phyloP scores from a whole-genome alignment of 306 rosid genomes.

The Senna siamea region DNA sequence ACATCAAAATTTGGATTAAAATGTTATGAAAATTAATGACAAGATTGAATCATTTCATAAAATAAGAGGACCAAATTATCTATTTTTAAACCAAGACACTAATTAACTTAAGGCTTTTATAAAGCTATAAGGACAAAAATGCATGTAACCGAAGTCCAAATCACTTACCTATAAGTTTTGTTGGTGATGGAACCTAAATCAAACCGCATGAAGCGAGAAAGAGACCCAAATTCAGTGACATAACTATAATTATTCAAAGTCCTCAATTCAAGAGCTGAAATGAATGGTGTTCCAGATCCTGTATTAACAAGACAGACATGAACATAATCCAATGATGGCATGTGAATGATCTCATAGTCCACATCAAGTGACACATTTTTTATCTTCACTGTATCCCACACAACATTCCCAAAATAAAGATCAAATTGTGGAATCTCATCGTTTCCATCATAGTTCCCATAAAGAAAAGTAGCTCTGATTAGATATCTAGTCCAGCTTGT shows the following conservation, averaged over 20 bases:
- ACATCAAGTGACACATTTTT: not conserved
- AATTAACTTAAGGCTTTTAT: too few relatives aligned
- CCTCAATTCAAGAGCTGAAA: conserved; percentile 57
- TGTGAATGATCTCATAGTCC: conserved; percentile 46
- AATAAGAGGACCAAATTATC: too few relatives aligned
- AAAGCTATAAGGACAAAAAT: too few relatives aligned
- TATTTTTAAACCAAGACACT: too few relatives aligned
- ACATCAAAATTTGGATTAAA: too few relatives aligned
- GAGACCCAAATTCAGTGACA: conserved; percentile 9
- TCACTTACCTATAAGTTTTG: not conserved
- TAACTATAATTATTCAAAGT: conserved; percentile 37
- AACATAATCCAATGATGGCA: conserved; percentile 39
- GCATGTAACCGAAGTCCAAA: too few relatives aligned
- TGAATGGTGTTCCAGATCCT: conserved; percentile 51
- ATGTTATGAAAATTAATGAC: too few relatives aligned
- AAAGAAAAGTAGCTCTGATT: conserved; percentile 44
- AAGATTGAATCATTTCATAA: too few relatives aligned
- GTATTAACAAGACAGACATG: conserved; percentile 52
- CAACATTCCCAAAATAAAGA: conserved; percentile 51
- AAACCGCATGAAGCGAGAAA: conserved; percentile 12
- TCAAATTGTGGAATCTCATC: conserved; percentile 49
- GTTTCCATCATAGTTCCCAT: conserved; percentile 55
- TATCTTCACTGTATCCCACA: conserved; percentile 45
- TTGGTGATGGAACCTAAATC: conserved; percentile 22
- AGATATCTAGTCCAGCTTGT: conserved; percentile 41